Base-by-base conservation (phyloP, 2,329 filamentous ascomycete species). In the Fusarium sp. region DNA sequence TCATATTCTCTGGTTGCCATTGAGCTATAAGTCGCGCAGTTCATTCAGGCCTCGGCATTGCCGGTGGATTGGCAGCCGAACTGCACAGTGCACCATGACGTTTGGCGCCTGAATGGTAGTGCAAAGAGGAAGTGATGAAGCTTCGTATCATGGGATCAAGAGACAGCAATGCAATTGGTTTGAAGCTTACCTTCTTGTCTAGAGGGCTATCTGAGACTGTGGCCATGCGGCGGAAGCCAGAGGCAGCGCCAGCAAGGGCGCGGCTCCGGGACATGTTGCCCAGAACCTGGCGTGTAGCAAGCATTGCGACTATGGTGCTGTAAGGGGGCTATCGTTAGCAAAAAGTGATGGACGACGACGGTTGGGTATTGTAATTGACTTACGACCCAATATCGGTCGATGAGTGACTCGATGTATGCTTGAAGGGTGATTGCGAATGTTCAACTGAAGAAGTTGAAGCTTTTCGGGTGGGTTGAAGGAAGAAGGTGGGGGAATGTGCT, bases 161-260 rank as follows among this genome's bases (percentile, higher is more conserved):
- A 41, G 36, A 42, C 20, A 48, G 30, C 36, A 45, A 30, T 56
- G 24, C 58, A 39, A 39, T 41, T 50, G 24, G 13, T 60, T 38
- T 41, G 17, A 42, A 57, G 77, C 86, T 76, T 82, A 90, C 96
- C 93, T 98, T 98, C 87, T 92, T 92, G 87, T 95, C 94, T 78
- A 99, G 92, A 79, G 94, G 91, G 82, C 91, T 91, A 86, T 98
- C 94, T 80, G 91, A 89, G 81, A 95, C 93, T 79, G 95, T 97
- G 75, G 96, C 96, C 88, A 98, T 91, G 79, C 91, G 88, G 79
- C 91, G 89, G 80, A 91, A 83, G 82, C 89, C 86, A 80, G 91
- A 84, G 88, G 91, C 85, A 84, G 86, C 85, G 79, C 85, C 82
- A 78, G 82, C 82, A 72, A 86, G 79, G 82, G 85, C 86, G 80